Percentiles rank a stretch among this genome's conserved stretches.
These are phyloP conservation scores for Mollisia scopiformis DNA, from an alignment of 2,329 filamentous ascomycete genomes.

Conservation along the genomic window DNA sequence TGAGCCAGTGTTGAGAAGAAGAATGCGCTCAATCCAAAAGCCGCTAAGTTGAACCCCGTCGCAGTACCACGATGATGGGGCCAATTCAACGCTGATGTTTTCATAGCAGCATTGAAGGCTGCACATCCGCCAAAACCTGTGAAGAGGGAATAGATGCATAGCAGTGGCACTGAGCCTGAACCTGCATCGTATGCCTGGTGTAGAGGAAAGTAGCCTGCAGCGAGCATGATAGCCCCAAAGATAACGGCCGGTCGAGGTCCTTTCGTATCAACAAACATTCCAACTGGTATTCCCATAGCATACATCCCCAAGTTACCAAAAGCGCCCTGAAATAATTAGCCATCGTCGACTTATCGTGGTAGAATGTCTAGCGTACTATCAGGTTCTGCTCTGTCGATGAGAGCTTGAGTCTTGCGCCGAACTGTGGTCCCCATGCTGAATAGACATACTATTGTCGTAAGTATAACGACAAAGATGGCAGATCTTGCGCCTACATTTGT, in stretches of 20 bases:
- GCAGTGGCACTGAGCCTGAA: constrained; percentile 55
- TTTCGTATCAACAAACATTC: constrained; percentile 81
- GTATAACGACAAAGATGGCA: neutral
- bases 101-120: constrained; percentile 88
- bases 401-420: constrained; percentile 82
- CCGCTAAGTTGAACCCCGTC: constrained; percentile 89
- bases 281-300: constrained; percentile 83
- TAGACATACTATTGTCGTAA: constrained; percentile 78
- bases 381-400: constrained; percentile 93
- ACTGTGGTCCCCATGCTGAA: constrained; percentile 96
- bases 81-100: constrained; percentile 87
- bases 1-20: constrained; percentile 87
- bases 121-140: constrained; percentile 88
- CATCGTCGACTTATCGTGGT: constrained; percentile 19
- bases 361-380: constrained; percentile 65
- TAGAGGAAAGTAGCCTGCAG: constrained; percentile 83
- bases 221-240: constrained; percentile 72
- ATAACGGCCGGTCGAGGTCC: constrained; percentile 81
- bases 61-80: constrained; percentile 89
- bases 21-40: constrained; percentile 93
- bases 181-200: constrained; percentile 77
- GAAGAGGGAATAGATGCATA: constrained; percentile 85
- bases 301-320: constrained; percentile 94
- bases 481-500: constrained; percentile 71
- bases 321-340: constrained; percentile 54